A percentile compares a stretch with the other conserved stretches of the same genome.
Conservation (phyloP, 495 filamentous ascomycete genomes). For the Eremomyces bilateralis region DNA sequence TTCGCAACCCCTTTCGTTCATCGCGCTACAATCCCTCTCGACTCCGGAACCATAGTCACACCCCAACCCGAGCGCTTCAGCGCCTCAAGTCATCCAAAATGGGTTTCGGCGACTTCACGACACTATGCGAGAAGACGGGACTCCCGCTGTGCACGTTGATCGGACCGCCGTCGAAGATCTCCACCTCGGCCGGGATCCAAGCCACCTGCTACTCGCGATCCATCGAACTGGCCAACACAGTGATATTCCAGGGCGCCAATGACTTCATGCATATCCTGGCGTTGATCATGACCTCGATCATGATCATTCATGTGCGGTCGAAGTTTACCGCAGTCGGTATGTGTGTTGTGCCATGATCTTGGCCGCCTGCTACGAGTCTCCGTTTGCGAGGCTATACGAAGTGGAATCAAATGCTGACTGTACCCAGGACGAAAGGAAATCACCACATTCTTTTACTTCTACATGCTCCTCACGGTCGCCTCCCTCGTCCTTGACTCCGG, state of each 20-base stretch:
- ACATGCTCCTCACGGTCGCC: constrained; percentile 68
- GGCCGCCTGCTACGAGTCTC: too few relatives aligned
- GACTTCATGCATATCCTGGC: constrained; percentile 86
- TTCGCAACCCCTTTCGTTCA: too few relatives aligned
- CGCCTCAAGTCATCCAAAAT: constrained; percentile 26
- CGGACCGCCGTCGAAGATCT: constrained; percentile 39
- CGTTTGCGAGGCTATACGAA: too few relatives aligned
- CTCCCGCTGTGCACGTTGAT: constrained; percentile 78
- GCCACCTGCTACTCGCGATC: constrained; percentile 84
- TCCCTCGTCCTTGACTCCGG: constrained; percentile 87
- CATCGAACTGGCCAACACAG: constrained; percentile 90
- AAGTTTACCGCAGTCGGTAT: constrained; percentile 97
- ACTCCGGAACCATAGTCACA: too few relatives aligned
- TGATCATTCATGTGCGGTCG: constrained; percentile 87
- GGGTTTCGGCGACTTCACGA: constrained; percentile 77
- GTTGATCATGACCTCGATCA: constrained; percentile 78
- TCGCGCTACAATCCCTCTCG: too few relatives aligned
- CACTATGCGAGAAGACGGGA: constrained; percentile 66
- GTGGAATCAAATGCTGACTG: not conserved
- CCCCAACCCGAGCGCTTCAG: too few relatives aligned
- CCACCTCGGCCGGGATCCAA: constrained; percentile 56
- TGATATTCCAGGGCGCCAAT: constrained; percentile 88
- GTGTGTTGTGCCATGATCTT: too few relatives aligned
- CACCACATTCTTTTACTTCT: constrained; percentile 92
- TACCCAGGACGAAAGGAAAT: constrained; percentile 86